Percentiles rank a stretch among this genome's conserved stretches.
These are phyloP conservation scores for Ricinus communis DNA, from an alignment of 345 rosid genomes.

Conservation along the genomic window DNA sequence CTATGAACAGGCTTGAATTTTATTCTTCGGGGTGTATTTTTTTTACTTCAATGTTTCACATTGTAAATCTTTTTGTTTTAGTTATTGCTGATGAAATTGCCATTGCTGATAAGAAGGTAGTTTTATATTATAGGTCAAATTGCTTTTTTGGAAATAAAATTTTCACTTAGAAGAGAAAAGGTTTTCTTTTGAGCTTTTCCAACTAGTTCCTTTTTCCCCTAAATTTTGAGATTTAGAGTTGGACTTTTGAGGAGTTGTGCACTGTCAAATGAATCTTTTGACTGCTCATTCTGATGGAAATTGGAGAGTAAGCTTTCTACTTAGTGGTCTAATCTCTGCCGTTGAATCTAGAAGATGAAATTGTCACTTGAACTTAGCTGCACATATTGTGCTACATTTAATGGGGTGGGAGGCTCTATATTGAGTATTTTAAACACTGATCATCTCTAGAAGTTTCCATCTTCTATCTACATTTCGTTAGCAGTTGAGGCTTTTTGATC, in stretches of 20 bases:
- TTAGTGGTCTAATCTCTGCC: neutral
- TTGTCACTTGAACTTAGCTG: neutral
- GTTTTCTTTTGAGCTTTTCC: neutral
- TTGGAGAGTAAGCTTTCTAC: too few species aligned
- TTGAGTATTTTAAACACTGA: neutral
- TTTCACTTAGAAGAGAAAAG: too few species aligned
- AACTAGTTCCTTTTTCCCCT: neutral
- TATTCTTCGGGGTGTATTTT: neutral
- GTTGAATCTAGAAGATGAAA: neutral
- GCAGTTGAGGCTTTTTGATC: neutral
- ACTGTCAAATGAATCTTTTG: neutral
- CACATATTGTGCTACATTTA: too few species aligned
- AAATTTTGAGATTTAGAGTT: neutral
- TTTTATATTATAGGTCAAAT: neutral
- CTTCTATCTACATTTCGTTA: neutral
- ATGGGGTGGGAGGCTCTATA: too few species aligned
- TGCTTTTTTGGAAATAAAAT: neutral
- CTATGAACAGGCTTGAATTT: neutral
- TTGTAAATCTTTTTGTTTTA: neutral
- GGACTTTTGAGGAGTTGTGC: too few species aligned
- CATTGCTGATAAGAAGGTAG: neutral
- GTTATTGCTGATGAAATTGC: neutral
- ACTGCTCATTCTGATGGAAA: neutral
- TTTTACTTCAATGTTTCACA: neutral
- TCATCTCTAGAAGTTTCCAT: neutral